phyloP scores from a whole-genome alignment of 495 filamentous ascomycete genomes.

The Pyrenula massariospora region DNA sequence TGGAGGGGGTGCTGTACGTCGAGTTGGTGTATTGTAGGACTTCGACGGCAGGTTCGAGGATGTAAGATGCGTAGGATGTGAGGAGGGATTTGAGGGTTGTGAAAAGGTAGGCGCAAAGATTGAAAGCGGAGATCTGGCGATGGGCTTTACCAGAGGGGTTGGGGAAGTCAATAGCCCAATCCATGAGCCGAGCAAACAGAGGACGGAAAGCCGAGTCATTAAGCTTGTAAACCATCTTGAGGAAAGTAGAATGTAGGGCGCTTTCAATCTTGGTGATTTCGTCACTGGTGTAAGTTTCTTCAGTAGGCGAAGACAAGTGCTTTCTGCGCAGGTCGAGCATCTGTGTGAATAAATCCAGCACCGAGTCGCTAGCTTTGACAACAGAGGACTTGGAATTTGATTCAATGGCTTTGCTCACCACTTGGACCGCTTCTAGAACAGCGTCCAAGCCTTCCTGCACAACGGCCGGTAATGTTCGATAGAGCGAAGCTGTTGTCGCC shows the following conservation, averaged over 20 bases:
- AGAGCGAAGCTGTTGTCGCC: conserved; percentile 53
- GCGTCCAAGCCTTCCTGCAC: conserved; percentile 46
- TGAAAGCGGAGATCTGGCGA: conserved; percentile 61
- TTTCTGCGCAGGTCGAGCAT: conserved; percentile 61
- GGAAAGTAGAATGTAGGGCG: conserved; percentile 48
- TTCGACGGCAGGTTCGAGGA: conserved; percentile 60
- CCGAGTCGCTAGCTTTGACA: conserved; percentile 49
- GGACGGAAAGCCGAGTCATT: conserved; percentile 96
- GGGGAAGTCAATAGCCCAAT: conserved; percentile 61
- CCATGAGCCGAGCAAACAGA: conserved; percentile 68
- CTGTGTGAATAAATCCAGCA: conserved; percentile 61
- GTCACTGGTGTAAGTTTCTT: conserved; percentile 28
- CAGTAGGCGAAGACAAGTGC: conserved; percentile 22
- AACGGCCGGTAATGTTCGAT: conserved; percentile 57
- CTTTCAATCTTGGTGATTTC: conserved; percentile 55
- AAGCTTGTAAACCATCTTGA: conserved; percentile 90
- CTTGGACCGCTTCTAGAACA: conserved; percentile 50
- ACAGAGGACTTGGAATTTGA: conserved; percentile 65
- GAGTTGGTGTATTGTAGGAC: conserved; percentile 46
- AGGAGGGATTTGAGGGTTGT: conserved; percentile 68
- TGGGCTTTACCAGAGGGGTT: conserved; percentile 40
- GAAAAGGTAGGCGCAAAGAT: conserved; percentile 69
- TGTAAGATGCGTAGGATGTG: conserved; percentile 76
- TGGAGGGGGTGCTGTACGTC: conserved; percentile 40
- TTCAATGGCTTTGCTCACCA: conserved; percentile 57